A percentile compares a stretch with the other conserved stretches of the same genome.
phyloP scores from a whole-genome alignment of 192 early-diverging fungal species.

The Gonapodya prolifera region DNA sequence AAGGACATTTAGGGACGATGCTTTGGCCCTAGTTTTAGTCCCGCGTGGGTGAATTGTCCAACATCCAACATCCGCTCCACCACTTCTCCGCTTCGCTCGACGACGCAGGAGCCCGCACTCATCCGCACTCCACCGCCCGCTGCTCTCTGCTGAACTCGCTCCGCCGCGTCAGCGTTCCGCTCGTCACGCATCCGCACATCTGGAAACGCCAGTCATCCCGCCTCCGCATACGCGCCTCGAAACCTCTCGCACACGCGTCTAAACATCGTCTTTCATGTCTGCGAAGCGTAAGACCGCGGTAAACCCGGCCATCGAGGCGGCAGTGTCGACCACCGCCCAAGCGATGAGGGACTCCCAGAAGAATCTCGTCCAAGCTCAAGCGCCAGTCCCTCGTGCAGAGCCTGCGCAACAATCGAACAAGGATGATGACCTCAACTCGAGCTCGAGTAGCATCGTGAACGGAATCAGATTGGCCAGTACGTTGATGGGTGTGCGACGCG shows the following conservation, averaged over 20 bases:
- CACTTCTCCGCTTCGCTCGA: too few relatives aligned
- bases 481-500: neutral
- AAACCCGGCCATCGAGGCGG: conserved; percentile 8
- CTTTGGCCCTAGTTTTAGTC: too few relatives aligned
- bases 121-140: too few relatives aligned
- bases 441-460: conserved; percentile 29
- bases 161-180: neutral
- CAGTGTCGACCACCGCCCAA: neutral
- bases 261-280: conserved; percentile 9
- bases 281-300: conserved; percentile 13
- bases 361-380: neutral
- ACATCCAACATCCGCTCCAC: too few relatives aligned
- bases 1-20: too few relatives aligned
- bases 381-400: neutral
- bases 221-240: neutral
- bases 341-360: neutral
- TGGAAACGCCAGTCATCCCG: neutral
- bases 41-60: too few relatives aligned
- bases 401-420: neutral
- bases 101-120: too few relatives aligned
- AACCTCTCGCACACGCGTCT: neutral
- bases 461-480: conserved; percentile 36
- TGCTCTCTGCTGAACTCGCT: too few relatives aligned
- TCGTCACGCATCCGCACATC: neutral
- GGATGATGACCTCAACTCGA: conserved; percentile 10